Conservation (phyloP, 2,329 filamentous ascomycete genomes). For the Neofusicoccum parvum region DNA sequence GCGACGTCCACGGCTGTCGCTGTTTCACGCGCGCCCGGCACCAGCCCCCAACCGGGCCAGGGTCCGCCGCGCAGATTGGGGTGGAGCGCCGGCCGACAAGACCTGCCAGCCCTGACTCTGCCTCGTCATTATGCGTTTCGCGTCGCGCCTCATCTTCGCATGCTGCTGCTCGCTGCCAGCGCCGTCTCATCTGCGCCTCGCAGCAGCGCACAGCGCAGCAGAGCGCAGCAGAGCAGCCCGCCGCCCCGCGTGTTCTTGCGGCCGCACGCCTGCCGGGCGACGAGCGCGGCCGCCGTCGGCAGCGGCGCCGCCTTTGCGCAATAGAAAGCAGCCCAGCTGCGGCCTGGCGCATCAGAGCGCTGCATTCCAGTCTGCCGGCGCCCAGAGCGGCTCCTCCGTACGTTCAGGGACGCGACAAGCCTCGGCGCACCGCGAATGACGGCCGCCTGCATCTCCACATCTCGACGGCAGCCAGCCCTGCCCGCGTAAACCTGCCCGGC, state of each 20-base stretch:
- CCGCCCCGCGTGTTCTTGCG: neutral
- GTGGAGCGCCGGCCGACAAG: neutral
- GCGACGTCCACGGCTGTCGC: neutral
- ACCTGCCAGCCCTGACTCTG: neutral
- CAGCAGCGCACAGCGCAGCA: too few species aligned
- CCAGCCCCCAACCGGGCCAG: neutral
- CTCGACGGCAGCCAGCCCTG: constrained; percentile 6
- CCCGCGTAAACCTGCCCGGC: constrained; percentile 18
- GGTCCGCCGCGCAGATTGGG: neutral
- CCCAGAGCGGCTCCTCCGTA: neutral
- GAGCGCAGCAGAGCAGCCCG: neutral
- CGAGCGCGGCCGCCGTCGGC: neutral
- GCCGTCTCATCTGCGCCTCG: neutral
- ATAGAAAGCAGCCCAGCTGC: neutral
- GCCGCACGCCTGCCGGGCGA: neutral
- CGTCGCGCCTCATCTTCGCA: neutral
- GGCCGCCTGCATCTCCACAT: constrained; percentile 16
- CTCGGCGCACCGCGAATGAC: constrained; percentile 6
- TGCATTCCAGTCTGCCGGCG: neutral
- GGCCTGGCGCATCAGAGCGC: neutral
- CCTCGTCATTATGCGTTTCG: neutral
- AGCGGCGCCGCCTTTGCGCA: neutral
- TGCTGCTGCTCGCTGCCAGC: neutral
- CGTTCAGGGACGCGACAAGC: neutral
- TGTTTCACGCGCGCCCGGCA: constrained; percentile 1